Evolutionary conservation across 164 flowering plant species (phyloP).

Genomic region (Chloranthus sessilifolius): DNA sequence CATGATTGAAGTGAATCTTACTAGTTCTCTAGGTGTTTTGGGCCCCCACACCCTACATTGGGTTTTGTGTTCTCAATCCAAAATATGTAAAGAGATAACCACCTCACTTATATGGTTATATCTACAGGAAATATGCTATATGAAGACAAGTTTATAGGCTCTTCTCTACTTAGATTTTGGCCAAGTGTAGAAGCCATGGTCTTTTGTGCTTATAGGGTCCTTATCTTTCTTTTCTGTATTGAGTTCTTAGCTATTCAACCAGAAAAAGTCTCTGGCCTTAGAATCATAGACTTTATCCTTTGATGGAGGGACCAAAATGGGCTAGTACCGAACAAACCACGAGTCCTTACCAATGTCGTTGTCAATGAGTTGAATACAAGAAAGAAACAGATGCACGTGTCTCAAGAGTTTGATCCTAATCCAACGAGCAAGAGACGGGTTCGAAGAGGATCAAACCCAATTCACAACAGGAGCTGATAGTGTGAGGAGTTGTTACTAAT

Average conservation of each 20-base stretch:
- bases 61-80: constrained; percentile 43
- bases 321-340: constrained; percentile 5
- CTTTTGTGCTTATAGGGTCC: constrained; percentile 23
- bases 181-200: constrained; percentile 30
- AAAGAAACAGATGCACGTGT: constrained; percentile 36
- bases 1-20: constrained; percentile 65
- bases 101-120: too few relatives aligned
- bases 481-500: too few relatives aligned
- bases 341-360: constrained; percentile 9
- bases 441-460: constrained; percentile 64
- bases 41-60: too few relatives aligned
- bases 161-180: constrained; percentile 11
- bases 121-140: constrained; percentile 28
- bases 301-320: constrained; percentile 23
- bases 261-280: constrained; percentile 30
- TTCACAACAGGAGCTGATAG: constrained; percentile 64
- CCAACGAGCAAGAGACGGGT: constrained; percentile 55
- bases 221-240: constrained; percentile 34
- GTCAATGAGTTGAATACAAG: constrained; percentile 24
- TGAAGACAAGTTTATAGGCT: constrained; percentile 12
- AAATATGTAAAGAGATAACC: constrained; percentile 20
- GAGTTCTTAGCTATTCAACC: constrained; percentile 36
- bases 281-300: constrained; percentile 38
- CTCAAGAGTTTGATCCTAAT: constrained; percentile 45
- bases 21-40: constrained; percentile 32